Conservation (phyloP, 2,329 filamentous ascomycete genomes). For the Alternaria panax region DNA sequence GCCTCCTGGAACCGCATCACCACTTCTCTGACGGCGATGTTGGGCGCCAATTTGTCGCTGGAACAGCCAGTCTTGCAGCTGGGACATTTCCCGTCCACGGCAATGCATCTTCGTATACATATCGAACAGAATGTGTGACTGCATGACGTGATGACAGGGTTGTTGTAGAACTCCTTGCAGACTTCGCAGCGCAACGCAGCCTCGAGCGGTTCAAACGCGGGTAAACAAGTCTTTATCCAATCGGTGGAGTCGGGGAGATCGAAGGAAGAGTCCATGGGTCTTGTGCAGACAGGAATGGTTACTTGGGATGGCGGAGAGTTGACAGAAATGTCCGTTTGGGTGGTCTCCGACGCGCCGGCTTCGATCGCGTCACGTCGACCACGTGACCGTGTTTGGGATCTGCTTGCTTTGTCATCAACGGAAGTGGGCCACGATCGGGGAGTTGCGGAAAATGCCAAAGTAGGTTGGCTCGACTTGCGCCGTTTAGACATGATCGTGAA, state of each 20-base stretch:
- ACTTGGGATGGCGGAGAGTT: constrained; percentile 15
- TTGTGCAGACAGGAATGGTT: constrained; percentile 8
- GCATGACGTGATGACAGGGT: constrained; percentile 94
- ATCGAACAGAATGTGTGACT: constrained; percentile 96
- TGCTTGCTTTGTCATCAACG: constrained; percentile 18
- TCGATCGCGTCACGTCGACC: constrained; percentile 20
- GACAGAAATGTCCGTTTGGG: constrained; percentile 13
- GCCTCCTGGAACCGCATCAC: constrained; percentile 78
- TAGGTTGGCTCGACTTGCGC: constrained; percentile 2
- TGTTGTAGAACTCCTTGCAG: constrained; percentile 96
- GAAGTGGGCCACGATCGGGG: not conserved
- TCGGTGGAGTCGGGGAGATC: constrained; percentile 79
- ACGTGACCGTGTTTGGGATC: constrained; percentile 19
- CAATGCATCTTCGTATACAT: constrained; percentile 88
- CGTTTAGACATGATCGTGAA: not conserved
- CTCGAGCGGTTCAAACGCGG: constrained; percentile 74
- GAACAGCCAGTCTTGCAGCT: constrained; percentile 81
- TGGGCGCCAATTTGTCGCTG: constrained; percentile 82
- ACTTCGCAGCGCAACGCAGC: constrained; percentile 91
- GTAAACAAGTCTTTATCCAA: constrained; percentile 76
- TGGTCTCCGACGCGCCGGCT: constrained; percentile 20
- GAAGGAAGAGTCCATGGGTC: constrained; percentile 43
- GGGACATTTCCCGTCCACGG: constrained; percentile 85
- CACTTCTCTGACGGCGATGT: constrained; percentile 84
- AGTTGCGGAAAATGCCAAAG: not conserved